Conservation (phyloP, 2,329 filamentous ascomycete genomes). For the Trichoderma arundinaceum region DNA sequence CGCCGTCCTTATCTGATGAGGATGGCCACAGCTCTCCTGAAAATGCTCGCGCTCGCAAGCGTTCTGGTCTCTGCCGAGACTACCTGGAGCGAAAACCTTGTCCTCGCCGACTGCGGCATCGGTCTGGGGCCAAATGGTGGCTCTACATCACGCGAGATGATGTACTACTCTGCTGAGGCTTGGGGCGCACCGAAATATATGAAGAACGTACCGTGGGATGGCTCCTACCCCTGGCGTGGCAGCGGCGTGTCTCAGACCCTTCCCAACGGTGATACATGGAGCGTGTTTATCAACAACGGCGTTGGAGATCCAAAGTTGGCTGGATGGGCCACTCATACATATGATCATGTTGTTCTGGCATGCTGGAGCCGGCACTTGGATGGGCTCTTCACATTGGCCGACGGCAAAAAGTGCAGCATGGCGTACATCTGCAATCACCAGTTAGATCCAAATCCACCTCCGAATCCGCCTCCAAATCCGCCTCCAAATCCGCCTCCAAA, state of each 20-base stretch:
- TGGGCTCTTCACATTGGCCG: background rate
- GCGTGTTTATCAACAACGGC: background rate
- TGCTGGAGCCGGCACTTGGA: too few relatives aligned
- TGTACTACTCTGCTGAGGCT: background rate
- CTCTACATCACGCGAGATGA: slow-evolving; percentile 7
- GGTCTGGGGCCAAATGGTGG: slow-evolving; percentile 2
- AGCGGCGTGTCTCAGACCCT: background rate
- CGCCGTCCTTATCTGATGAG: too few relatives aligned
- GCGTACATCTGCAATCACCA: too few relatives aligned
- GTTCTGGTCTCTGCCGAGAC: slow-evolving; percentile 2
- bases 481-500: too few relatives aligned
- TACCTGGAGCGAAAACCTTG: slow-evolving; percentile 2
- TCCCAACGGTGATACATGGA: slow-evolving; percentile 6
- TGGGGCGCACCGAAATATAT: background rate
- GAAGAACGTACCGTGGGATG: slow-evolving; percentile 1
- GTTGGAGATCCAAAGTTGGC: too few relatives aligned
- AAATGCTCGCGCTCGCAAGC: background rate
- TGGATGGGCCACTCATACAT: too few relatives aligned
- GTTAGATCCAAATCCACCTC: too few relatives aligned
- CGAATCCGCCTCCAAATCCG: too few relatives aligned
- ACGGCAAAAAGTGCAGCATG: too few relatives aligned
- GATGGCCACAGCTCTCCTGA: background rate
- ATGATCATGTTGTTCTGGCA: too few relatives aligned
- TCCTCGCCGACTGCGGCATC: slow-evolving; percentile 1
- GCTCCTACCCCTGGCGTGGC: background rate